phyloP scores from a whole-genome alignment of 2,329 filamentous ascomycete genomes.

The Talaromyces verruculosus region DNA sequence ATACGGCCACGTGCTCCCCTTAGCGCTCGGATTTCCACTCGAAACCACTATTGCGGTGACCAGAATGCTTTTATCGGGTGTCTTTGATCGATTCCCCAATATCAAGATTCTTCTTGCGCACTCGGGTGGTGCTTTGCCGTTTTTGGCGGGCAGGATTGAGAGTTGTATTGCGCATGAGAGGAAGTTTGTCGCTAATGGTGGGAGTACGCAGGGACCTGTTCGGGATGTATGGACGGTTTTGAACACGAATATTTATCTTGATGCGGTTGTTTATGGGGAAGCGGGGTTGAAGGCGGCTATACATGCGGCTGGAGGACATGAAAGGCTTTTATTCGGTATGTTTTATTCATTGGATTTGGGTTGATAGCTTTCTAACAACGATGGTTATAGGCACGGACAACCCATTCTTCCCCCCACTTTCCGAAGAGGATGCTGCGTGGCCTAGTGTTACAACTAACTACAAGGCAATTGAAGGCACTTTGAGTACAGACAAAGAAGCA shows the following conservation, averaged over 20 bases:
- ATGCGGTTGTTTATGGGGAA: constrained; percentile 61
- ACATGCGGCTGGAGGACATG: constrained; percentile 58
- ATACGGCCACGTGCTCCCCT: constrained; percentile 83
- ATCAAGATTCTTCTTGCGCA: constrained; percentile 80
- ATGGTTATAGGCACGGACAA: constrained; percentile 42
- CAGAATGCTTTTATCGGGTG: constrained; percentile 80
- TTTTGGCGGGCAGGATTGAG: constrained; percentile 83
- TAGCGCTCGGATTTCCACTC: constrained; percentile 84
- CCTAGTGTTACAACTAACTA: constrained; percentile 50
- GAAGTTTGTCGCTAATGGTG: constrained; percentile 66
- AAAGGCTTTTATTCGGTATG: constrained; percentile 44
- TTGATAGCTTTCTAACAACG: not conserved
- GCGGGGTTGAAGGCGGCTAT: constrained; percentile 70
- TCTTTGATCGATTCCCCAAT: constrained; percentile 72
- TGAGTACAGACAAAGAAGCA: constrained; percentile 33
- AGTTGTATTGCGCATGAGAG: constrained; percentile 83
- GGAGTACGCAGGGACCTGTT: constrained; percentile 58
- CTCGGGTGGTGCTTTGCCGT: constrained; percentile 83
- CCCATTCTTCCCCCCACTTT: constrained; percentile 47
- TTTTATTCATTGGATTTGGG: constrained; percentile 3
- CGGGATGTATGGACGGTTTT: constrained; percentile 64
- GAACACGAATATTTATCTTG: constrained; percentile 78
- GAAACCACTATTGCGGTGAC: constrained; percentile 90
- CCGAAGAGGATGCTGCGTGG: constrained; percentile 40
- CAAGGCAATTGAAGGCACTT: constrained; percentile 44